phyloP scores from a whole-genome alignment of 164 flowering plant species.

The Tinospora cordifolia region DNA sequence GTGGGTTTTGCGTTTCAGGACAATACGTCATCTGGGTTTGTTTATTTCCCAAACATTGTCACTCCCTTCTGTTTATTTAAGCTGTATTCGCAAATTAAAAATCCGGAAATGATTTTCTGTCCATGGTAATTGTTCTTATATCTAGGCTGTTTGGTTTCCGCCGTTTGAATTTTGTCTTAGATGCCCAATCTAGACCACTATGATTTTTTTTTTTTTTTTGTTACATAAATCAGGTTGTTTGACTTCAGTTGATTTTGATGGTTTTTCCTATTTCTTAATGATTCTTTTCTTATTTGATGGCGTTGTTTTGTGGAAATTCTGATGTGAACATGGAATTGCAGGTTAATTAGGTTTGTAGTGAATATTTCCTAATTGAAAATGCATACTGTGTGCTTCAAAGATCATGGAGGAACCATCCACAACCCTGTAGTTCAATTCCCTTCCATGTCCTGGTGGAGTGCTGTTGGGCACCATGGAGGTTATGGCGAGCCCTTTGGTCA shows the following conservation, averaged over 20 bases:
- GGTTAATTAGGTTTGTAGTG: constrained; percentile 5
- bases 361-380: constrained; percentile 11
- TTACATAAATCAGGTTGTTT: background rate
- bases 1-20: constrained; percentile 10
- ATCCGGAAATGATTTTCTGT: background rate
- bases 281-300: background rate
- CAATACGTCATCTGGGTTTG: constrained; percentile 8
- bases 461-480: constrained; percentile 31
- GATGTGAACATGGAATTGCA: constrained; percentile 7
- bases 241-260: background rate
- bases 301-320: background rate
- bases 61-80: background rate
- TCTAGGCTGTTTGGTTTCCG: background rate
- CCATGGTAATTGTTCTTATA: background rate
- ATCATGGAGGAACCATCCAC: constrained; percentile 32
- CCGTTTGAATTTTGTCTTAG: background rate
- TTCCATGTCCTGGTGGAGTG: constrained; percentile 41
- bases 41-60: no score
- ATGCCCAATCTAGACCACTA: background rate
- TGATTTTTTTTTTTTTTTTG: background rate
- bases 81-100: background rate
- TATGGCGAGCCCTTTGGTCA: constrained; percentile 33
- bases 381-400: constrained; percentile 42
- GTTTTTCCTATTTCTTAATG: background rate
- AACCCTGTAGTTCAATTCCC: constrained; percentile 31